These are phyloP conservation scores for Fusarium sp. DNA, from an alignment of 2,329 filamentous ascomycete genomes.

Conservation along the genomic window DNA sequence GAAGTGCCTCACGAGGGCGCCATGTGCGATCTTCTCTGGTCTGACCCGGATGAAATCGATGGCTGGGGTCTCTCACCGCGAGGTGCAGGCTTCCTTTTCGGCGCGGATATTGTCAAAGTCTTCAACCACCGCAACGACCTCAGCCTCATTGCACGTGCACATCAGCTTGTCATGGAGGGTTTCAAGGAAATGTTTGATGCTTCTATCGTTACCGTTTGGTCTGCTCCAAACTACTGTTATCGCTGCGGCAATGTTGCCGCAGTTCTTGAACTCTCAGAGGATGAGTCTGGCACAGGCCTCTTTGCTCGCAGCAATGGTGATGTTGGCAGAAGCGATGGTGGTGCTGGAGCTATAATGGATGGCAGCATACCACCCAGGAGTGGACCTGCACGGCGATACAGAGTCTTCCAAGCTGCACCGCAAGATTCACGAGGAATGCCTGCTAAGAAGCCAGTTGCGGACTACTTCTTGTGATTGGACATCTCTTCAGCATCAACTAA, in stretches of 20 bases:
- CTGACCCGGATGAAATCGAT: constrained; percentile 96
- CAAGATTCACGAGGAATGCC: constrained; percentile 98
- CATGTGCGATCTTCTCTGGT: constrained; percentile 99
- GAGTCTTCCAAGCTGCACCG: constrained; percentile 95
- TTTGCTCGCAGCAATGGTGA: constrained; percentile 80
- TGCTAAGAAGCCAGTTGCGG: constrained; percentile 96
- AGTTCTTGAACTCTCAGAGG: constrained; percentile 91
- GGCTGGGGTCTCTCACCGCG: constrained; percentile 96
- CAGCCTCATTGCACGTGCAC: constrained; percentile 90
- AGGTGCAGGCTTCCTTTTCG: constrained; percentile 95
- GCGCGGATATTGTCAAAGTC: constrained; percentile 92
- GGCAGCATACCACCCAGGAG: constrained; percentile 60
- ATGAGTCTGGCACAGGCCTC: constrained; percentile 80
- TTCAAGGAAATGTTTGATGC: constrained; percentile 99
- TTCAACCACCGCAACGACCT: constrained; percentile 97
- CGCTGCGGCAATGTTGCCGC: constrained; percentile 96
- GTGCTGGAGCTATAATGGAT: constrained; percentile 63
- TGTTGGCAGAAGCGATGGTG: constrained; percentile 68
- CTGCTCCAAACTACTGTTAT: constrained; percentile 96
- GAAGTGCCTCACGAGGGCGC: constrained; percentile 98
- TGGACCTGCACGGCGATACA: constrained; percentile 89
- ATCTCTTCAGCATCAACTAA: constrained; percentile 2
- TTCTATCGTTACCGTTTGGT: constrained; percentile 98
- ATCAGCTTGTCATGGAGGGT: constrained; percentile 99
- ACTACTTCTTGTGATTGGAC: constrained; percentile 84